These are phyloP conservation scores for Nothophaeocryptopus gaeumannii DNA, from an alignment of 2,329 filamentous ascomycete species.

Conservation along the genomic window DNA sequence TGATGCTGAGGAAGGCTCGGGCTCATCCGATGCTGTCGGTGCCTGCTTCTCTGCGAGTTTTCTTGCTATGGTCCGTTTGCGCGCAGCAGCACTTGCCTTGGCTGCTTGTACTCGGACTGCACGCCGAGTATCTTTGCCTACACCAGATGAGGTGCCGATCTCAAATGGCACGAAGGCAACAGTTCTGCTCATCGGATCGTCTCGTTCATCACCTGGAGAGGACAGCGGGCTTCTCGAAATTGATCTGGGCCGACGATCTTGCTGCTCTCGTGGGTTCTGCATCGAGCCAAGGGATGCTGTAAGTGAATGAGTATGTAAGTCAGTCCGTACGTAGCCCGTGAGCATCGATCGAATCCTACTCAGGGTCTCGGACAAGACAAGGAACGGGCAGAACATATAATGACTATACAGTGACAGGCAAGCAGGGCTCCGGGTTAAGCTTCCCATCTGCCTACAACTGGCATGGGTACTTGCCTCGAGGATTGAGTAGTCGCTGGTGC, in stretches of 20 bases:
- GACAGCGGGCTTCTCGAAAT: slow-evolving; percentile 16
- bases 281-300: slow-evolving; percentile 3
- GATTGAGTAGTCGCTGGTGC: too few species aligned
- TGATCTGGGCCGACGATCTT: slow-evolving; percentile 10
- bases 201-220: slow-evolving; percentile 12
- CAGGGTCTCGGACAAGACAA: neutral
- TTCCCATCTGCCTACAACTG: slow-evolving; percentile 14
- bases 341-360: slow-evolving; percentile 1
- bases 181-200: slow-evolving; percentile 13
- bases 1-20: slow-evolving; percentile 10
- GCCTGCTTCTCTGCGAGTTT: slow-evolving; percentile 14
- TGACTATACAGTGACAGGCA: neutral
- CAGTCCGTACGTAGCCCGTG: neutral
- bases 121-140: slow-evolving; percentile 21
- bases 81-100: slow-evolving; percentile 19
- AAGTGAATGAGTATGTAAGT: neutral
- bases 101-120: slow-evolving; percentile 25
- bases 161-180: slow-evolving; percentile 26
- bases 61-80: slow-evolving; percentile 21
- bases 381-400: too few species aligned
- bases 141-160: slow-evolving; percentile 18
- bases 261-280: slow-evolving; percentile 10
- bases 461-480: slow-evolving; percentile 7
- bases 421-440: slow-evolving; percentile 12
- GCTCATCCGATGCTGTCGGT: slow-evolving; percentile 5